Conservation (phyloP, 371 early-diverging fungal species). For the Apophysomyces sp. region DNA sequence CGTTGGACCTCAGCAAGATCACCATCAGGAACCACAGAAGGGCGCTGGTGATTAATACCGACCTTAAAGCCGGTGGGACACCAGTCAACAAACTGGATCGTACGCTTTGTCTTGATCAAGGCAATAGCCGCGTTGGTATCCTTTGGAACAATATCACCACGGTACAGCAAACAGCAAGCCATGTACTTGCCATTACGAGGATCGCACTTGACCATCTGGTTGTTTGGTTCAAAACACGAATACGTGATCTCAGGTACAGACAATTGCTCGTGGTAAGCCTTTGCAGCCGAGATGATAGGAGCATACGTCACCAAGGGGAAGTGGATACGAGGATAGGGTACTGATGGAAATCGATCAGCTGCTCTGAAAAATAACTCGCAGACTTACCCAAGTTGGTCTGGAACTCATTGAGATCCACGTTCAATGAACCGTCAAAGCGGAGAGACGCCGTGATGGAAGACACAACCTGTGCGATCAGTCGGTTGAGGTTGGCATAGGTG, state of each 20-base stretch:
- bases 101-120: conserved; percentile 84
- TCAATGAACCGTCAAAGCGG: conserved; percentile 94
- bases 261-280: conserved; percentile 89
- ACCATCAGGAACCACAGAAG: conserved; percentile 84
- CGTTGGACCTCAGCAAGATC: conserved; percentile 87
- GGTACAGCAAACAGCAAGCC: conserved; percentile 91
- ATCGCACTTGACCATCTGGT: conserved; percentile 96
- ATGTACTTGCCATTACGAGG: conserved; percentile 94
- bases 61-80: conserved; percentile 97
- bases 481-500: conserved; percentile 94
- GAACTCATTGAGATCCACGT: conserved; percentile 96
- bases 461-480: conserved; percentile 97
- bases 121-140: conserved; percentile 90
- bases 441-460: conserved; percentile 99
- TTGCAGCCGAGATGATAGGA: conserved; percentile 86
- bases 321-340: conserved; percentile 94
- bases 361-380: background rate
- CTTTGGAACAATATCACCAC: conserved; percentile 85
- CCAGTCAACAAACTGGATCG: conserved; percentile 96
- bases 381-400: conserved; percentile 79
- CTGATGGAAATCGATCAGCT: too few species aligned
- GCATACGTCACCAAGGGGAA: conserved; percentile 95
- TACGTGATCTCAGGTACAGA: conserved; percentile 88
- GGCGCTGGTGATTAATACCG: conserved; percentile 89
- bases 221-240: conserved; percentile 90